phyloP scores from a whole-genome alignment of 306 rosid genomes.

The Sophora flavescens region DNA sequence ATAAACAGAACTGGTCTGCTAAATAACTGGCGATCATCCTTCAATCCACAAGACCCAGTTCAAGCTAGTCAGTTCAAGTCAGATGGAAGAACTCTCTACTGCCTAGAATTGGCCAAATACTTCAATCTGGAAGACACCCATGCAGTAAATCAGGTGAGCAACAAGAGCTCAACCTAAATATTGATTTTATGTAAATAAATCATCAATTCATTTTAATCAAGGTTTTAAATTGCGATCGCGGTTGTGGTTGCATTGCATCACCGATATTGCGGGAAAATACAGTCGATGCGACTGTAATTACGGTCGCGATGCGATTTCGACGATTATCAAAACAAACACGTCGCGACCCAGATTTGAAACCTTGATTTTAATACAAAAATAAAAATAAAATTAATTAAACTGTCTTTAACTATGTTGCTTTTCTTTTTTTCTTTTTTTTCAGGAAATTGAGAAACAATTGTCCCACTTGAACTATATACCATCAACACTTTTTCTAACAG shows the following conservation, averaged over 20 bases:
- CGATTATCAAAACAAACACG: no score
- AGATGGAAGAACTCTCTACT: constrained; percentile 86
- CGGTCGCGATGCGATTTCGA: no score
- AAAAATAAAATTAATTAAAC: background rate
- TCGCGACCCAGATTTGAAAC: no score
- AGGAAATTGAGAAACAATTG: constrained; percentile 69
- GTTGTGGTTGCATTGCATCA: no score
- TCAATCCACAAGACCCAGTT: constrained; percentile 86
- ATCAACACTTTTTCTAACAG: constrained; percentile 83
- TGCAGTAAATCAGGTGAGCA: constrained; percentile 65
- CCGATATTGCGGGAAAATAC: no score
- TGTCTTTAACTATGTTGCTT: constrained; percentile 7
- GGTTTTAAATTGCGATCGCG: no score
- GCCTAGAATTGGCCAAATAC: constrained; percentile 92
- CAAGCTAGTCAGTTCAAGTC: constrained; percentile 90
- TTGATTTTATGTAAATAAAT: constrained; percentile 26
- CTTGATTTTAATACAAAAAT: background rate
- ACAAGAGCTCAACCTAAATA: constrained; percentile 30
- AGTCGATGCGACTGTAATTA: no score
- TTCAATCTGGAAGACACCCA: constrained; percentile 55
- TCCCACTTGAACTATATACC: constrained; percentile 66
- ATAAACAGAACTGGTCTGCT: constrained; percentile 90
- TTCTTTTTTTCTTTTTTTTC: constrained; percentile 39
- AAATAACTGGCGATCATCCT: constrained; percentile 93
- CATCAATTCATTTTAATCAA: background rate